Conservation (phyloP, 371 early-diverging fungal species). For the Mortierella sp. region DNA sequence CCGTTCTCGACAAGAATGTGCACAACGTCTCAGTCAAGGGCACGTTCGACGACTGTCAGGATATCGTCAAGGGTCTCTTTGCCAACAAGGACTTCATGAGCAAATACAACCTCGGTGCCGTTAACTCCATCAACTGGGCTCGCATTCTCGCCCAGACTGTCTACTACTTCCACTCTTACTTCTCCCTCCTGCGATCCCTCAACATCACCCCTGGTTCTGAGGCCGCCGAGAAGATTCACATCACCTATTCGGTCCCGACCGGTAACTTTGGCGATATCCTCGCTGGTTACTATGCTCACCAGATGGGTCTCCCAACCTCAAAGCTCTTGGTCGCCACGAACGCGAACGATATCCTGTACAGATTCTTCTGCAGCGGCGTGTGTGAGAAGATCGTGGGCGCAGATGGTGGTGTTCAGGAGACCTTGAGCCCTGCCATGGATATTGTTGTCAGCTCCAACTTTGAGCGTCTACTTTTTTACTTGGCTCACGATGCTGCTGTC, state of each 20-base stretch:
- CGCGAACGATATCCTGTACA: slow-evolving; percentile 95
- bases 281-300: slow-evolving; percentile 93
- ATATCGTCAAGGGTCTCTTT: slow-evolving; percentile 93
- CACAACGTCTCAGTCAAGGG: slow-evolving; percentile 93
- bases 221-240: slow-evolving; percentile 60
- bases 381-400: slow-evolving; percentile 77
- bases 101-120: slow-evolving; percentile 88
- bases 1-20: slow-evolving; percentile 92
- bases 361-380: slow-evolving; percentile 89
- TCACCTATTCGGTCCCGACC: slow-evolving; percentile 94
- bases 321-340: slow-evolving; percentile 93
- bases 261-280: slow-evolving; percentile 99
- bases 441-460: slow-evolving; percentile 96
- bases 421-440: slow-evolving; percentile 97
- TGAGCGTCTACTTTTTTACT: slow-evolving; percentile 95
- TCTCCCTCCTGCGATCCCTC: slow-evolving; percentile 70
- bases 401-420: slow-evolving; percentile 78
- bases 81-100: slow-evolving; percentile 80
- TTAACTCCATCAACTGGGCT: slow-evolving; percentile 99
- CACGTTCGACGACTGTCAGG: slow-evolving; percentile 98
- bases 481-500: slow-evolving; percentile 72
- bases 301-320: slow-evolving; percentile 92
- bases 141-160: slow-evolving; percentile 95
- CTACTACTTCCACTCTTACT: slow-evolving; percentile 96
- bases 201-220: slow-evolving; percentile 64